A percentile compares a stretch with the other conserved stretches of the same genome.
Evolutionary conservation across 208 protist genomes (phyloP).

Genomic region (Crithidia sp.): DNA sequence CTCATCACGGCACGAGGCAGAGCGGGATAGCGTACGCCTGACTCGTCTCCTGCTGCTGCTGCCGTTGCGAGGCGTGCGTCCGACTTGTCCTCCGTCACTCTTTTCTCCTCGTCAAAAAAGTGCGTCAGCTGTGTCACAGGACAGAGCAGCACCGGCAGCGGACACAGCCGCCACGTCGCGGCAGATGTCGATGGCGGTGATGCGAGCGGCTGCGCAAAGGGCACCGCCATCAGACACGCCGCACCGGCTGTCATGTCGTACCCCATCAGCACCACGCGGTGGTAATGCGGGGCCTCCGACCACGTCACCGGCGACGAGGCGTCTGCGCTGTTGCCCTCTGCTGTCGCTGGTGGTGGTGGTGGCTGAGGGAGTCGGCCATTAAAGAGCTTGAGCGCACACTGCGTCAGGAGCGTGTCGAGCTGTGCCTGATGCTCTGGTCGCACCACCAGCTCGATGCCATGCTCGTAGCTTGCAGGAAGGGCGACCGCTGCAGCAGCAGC

Average conservation of each 20-base stretch:
- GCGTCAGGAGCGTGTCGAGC: constrained; percentile 4
- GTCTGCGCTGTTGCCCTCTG: background rate
- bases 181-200: background rate
- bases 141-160: constrained; percentile 29
- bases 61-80: background rate
- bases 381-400: constrained; percentile 23
- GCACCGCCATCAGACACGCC: constrained; percentile 36
- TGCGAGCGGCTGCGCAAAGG: constrained; percentile 22
- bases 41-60: background rate
- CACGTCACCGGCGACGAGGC: background rate
- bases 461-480: constrained; percentile 1
- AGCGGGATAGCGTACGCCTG: constrained; percentile 1
- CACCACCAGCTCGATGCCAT: constrained; percentile 16
- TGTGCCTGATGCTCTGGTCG: background rate
- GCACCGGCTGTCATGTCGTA: constrained; percentile 32
- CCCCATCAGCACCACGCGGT: constrained; percentile 45
- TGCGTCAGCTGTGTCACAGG: background rate
- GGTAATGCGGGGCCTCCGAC: constrained; percentile 26
- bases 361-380: constrained; percentile 14
- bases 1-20: background rate
- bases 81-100: background rate
- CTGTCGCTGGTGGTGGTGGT: constrained; percentile 10
- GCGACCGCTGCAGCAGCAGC: background rate
- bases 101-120: background rate
- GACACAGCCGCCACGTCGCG: constrained; percentile 22